A percentile compares a stretch with the other conserved stretches of the same genome.
These are phyloP conservation scores for Flaveria sonorensis DNA, from an alignment of 129 eudicot species.

Conservation along the genomic window DNA sequence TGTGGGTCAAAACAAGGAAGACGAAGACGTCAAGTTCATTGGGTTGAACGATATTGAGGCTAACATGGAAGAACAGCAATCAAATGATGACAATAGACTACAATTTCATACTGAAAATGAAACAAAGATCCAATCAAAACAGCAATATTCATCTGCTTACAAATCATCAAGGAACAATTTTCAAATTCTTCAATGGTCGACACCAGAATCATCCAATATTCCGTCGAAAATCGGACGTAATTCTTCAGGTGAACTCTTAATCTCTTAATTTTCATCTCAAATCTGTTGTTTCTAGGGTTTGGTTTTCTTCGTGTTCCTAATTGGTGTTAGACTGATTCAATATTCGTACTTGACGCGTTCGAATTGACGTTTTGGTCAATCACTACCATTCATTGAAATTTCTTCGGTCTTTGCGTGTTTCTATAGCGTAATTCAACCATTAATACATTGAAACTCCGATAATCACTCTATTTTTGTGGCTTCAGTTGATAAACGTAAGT, in stretches of 20 bases:
- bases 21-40: neutral
- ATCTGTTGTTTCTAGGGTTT: slow-evolving; percentile 27
- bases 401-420: slow-evolving; percentile 6
- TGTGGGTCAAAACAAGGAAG: neutral
- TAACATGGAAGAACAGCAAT: slow-evolving; percentile 15
- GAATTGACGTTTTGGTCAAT: slow-evolving; percentile 20
- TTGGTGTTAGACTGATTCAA: slow-evolving; percentile 30
- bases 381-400: neutral
- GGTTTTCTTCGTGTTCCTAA: neutral
- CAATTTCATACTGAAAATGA: slow-evolving; percentile 2
- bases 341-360: slow-evolving; percentile 30
- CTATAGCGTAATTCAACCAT: slow-evolving; percentile 1
- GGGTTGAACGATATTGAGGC: neutral
- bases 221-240: neutral
- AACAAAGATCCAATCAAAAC: slow-evolving; percentile 20
- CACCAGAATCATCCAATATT: slow-evolving; percentile 10
- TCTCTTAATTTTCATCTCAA: neutral
- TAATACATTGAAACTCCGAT: neutral
- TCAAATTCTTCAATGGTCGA: neutral
- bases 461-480: neutral
- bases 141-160: slow-evolving; percentile 7
- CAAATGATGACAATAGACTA: slow-evolving; percentile 8
- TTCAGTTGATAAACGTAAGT: neutral
- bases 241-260: slow-evolving; percentile 21
- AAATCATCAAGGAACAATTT: neutral